These are phyloP conservation scores for Haematococcus lacustris DNA, from an alignment of 139 green algal species.

Conservation along the genomic window DNA sequence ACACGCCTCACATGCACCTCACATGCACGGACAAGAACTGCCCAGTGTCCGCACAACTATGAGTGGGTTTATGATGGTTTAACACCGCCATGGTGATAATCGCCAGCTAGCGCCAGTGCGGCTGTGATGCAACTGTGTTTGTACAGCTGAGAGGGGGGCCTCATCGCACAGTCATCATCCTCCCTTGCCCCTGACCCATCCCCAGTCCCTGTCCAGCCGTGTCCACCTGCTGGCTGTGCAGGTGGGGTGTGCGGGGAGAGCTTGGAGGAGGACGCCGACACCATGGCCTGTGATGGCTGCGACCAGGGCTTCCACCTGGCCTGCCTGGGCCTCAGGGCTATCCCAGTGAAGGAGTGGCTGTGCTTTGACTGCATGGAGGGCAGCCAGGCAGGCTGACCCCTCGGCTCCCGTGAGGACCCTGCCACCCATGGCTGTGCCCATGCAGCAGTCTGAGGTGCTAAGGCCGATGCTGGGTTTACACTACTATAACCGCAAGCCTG, in stretches of 20 bases:
- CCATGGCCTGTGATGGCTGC: conserved; percentile 50
- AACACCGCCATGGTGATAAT: too few relatives aligned
- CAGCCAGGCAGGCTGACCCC: too few relatives aligned
- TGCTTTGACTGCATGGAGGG: too few relatives aligned
- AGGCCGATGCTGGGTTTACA: too few relatives aligned
- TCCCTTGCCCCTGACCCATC: background rate
- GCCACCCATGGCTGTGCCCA: too few relatives aligned
- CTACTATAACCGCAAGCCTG: too few relatives aligned
- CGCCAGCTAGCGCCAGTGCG: background rate
- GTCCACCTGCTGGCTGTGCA: background rate
- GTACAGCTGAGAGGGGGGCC: background rate
- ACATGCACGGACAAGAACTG: too few relatives aligned
- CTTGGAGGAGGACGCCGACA: conserved; percentile 37
- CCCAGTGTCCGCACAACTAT: too few relatives aligned
- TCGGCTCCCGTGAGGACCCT: too few relatives aligned
- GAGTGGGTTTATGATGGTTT: too few relatives aligned
- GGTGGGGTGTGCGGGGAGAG: conserved; percentile 17
- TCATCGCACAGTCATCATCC: background rate
- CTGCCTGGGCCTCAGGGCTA: conserved; percentile 31
- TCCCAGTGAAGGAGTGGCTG: conserved; percentile 41
- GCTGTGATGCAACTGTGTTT: background rate
- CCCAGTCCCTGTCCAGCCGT: background rate
- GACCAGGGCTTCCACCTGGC: conserved; percentile 31
- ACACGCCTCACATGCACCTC: too few relatives aligned
- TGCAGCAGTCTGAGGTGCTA: too few relatives aligned